Conservation (phyloP, 768 basidiomycete genomes). For the Calocybe gangraenosa region DNA sequence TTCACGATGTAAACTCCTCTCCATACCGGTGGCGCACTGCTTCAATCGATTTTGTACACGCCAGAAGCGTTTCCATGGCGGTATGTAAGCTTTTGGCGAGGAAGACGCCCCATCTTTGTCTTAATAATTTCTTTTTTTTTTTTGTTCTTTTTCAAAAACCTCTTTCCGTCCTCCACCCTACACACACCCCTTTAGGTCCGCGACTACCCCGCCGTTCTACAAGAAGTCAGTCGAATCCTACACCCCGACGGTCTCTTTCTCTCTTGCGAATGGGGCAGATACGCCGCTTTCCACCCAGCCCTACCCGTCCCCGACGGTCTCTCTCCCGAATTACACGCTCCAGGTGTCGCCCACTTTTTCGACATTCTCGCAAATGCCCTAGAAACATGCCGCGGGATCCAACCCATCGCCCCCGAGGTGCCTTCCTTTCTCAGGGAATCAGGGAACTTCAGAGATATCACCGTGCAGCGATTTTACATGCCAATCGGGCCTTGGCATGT, state of each 20-base stretch:
- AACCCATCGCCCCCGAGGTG: constrained; percentile 32
- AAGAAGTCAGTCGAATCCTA: constrained; percentile 60
- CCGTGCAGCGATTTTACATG: constrained; percentile 27
- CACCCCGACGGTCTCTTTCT: constrained; percentile 69
- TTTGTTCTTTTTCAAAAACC: too few relatives aligned
- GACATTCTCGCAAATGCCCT: constrained; percentile 33
- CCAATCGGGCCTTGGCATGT: constrained; percentile 51
- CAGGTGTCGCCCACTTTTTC: constrained; percentile 33
- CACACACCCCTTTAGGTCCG: constrained; percentile 47
- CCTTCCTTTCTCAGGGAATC: constrained; percentile 31
- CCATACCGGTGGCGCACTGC: constrained; percentile 47
- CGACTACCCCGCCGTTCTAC: constrained; percentile 48
- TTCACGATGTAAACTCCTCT: constrained; percentile 54
- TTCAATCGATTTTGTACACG: constrained; percentile 67
- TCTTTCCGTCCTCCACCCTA: not conserved
- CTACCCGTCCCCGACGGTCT: too few relatives aligned
- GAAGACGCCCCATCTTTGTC: not conserved
- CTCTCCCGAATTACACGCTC: constrained; percentile 31
- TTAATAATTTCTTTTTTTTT: not conserved
- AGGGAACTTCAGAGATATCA: constrained; percentile 38
- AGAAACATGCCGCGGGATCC: constrained; percentile 29
- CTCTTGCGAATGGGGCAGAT: constrained; percentile 56
- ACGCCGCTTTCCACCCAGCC: constrained; percentile 34
- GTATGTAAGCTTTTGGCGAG: constrained; percentile 39
- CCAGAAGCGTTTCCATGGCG: constrained; percentile 53